Base-by-base conservation (phyloP, 164 flowering plant species). In the Aristolochia californica region DNA sequence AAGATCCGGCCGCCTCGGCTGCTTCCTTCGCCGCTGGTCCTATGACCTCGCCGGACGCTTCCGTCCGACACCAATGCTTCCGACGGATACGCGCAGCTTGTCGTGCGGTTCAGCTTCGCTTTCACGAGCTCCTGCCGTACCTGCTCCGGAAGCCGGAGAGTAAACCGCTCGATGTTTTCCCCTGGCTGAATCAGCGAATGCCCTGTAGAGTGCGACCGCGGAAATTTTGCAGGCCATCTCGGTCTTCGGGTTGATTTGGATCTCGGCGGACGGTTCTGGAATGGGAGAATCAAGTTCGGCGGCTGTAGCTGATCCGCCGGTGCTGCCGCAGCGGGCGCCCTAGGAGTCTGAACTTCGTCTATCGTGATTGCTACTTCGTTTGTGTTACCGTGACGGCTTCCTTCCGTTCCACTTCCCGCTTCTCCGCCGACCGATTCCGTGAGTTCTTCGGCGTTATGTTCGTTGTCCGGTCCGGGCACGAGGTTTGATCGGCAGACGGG, bases 201-300 rank as follows among this genome's bases (percentile, higher is more conserved):
- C 12, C 96, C 96, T 12, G 91, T 88, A 43, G 93, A 77, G 68
- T 85, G 88, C 16, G 93, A 85, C 13, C 88, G 52, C 0, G 80
- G 83, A 40, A 83, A 71, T 59, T 50, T 66, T 0, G 68, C 64
- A 2, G 27, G 1, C 5, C 45, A 53, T 43, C 18, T 15, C 9
- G 56, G 44, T 9, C 18, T 25, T 56, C 66, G 50, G 27, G 60
- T 28, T 16, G 83, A 72, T 59, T 59, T 38, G 20, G 81, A 63
- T 18, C 78, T 60, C 13, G 76, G 65, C 4, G 85, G 75, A 4
- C 80, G 77, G 66, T 68, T 78, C 60, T 68, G 71, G 25, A 25
- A 18, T 23, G 49, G 64, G 58, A 2, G 20, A 26, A 55, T 40
- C 14, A 52, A 48, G 17, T 43, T 56, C 22, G 67, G 61, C 48